A percentile compares a stretch with the other conserved stretches of the same genome.
Conservation (phyloP, 2,329 filamentous ascomycete species). For the Sclerotinia nivalis region DNA sequence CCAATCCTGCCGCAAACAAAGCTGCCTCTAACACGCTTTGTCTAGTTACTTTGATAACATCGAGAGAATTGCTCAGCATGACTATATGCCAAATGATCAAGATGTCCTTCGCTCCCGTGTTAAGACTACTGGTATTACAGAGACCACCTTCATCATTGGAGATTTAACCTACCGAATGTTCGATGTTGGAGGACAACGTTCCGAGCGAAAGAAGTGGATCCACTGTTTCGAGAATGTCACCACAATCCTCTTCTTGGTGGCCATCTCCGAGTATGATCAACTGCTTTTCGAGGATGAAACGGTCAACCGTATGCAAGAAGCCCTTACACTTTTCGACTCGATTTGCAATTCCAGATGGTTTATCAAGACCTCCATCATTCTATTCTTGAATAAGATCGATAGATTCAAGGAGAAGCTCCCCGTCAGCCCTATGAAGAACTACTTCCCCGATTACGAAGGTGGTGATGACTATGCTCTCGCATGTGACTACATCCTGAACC, state of each 20-base stretch:
- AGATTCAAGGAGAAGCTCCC: slow-evolving; percentile 84
- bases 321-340: slow-evolving; percentile 81
- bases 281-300: slow-evolving; percentile 95
- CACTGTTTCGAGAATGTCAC: slow-evolving; percentile 80
- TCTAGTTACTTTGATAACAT: slow-evolving; percentile 80
- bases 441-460: slow-evolving; percentile 90
- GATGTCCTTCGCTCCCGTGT: slow-evolving; percentile 90
- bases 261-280: slow-evolving; percentile 96
- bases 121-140: slow-evolving; percentile 93
- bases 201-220: slow-evolving; percentile 78
- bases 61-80: slow-evolving; percentile 70
- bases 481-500: slow-evolving; percentile 98
- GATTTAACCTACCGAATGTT: slow-evolving; percentile 95
- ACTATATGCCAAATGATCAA: slow-evolving; percentile 89
- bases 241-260: slow-evolving; percentile 88
- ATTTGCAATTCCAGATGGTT: slow-evolving; percentile 90
- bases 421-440: slow-evolving; percentile 81
- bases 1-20: not conserved
- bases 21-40: slow-evolving; percentile 21
- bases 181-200: slow-evolving; percentile 73
- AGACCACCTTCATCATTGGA: slow-evolving; percentile 90
- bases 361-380: slow-evolving; percentile 83
- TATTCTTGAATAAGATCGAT: slow-evolving; percentile 90
- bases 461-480: slow-evolving; percentile 94
- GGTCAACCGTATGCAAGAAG: slow-evolving; percentile 93